Conservation (phyloP, 139 green algal genomes). For the Chlamydomonas sphaeroides region DNA sequence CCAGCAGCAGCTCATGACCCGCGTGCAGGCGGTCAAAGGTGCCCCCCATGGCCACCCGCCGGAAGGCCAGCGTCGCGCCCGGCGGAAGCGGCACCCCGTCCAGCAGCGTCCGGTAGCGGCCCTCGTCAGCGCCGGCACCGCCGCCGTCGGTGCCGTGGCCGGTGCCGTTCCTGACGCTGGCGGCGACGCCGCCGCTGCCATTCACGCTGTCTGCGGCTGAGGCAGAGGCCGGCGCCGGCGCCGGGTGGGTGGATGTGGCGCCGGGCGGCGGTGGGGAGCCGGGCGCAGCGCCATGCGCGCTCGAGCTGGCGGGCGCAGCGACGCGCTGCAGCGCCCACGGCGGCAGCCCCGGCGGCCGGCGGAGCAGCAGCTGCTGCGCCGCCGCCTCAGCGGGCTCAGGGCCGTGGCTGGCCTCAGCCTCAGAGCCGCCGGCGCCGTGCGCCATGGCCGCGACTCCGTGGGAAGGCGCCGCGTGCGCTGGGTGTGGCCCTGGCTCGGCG, state of each 20-base stretch:
- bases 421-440: not conserved
- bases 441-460: not conserved
- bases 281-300: too few species aligned
- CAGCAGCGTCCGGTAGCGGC: not conserved
- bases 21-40: conserved; percentile 96
- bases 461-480: not conserved
- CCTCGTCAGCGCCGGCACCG: too few species aligned
- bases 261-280: too few species aligned
- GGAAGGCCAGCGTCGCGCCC: conserved; percentile 55
- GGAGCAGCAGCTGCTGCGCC: not conserved
- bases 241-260: too few species aligned
- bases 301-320: not conserved
- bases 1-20: conserved; percentile 91
- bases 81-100: not conserved
- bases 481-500: too few species aligned
- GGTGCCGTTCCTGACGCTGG: too few species aligned
- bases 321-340: not conserved
- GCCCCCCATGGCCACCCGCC: conserved; percentile 84
- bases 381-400: not conserved
- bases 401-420: too few species aligned
- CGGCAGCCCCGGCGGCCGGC: not conserved
- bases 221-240: too few species aligned
- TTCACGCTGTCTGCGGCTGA: not conserved
- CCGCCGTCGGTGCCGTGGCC: too few species aligned
- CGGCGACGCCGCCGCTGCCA: not conserved